Evolutionary conservation across 2,329 filamentous ascomycete genomes (phyloP).

Genomic region (Pezicula neosporulosa): DNA sequence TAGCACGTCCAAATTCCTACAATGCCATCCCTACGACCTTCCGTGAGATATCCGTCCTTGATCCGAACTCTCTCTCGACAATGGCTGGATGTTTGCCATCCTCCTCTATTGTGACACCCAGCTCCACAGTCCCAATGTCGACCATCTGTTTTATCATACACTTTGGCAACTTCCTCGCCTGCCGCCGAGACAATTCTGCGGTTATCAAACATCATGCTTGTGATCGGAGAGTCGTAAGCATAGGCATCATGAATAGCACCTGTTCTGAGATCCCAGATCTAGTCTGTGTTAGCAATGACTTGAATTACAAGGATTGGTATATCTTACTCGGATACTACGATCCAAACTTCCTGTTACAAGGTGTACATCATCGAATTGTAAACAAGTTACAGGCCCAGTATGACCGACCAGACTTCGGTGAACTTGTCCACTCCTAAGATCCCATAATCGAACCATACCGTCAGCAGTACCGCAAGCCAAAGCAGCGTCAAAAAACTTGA

Average conservation of each 20-base stretch:
- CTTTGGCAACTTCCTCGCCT: slow-evolving; percentile 90
- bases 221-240: slow-evolving; percentile 88
- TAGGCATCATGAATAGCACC: slow-evolving; percentile 95
- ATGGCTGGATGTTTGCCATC: slow-evolving; percentile 61
- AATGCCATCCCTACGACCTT: slow-evolving; percentile 82
- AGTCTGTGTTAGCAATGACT: slow-evolving; percentile 23
- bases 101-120: slow-evolving; percentile 69
- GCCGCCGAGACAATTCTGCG: slow-evolving; percentile 87
- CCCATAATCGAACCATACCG: slow-evolving; percentile 95
- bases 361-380: slow-evolving; percentile 96
- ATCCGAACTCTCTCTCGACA: slow-evolving; percentile 84
- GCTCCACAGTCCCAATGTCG: slow-evolving; percentile 95
- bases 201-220: slow-evolving; percentile 95
- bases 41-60: slow-evolving; percentile 89
- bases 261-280: slow-evolving; percentile 99
- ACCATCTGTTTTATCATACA: slow-evolving; percentile 96
- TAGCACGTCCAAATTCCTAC: slow-evolving; percentile 88
- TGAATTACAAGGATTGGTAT: neutral
- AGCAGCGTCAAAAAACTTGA: slow-evolving; percentile 95
- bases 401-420: slow-evolving; percentile 93
- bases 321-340: slow-evolving; percentile 85
- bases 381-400: slow-evolving; percentile 86
- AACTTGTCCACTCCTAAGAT: slow-evolving; percentile 94
- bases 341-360: slow-evolving; percentile 91
- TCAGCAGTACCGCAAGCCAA: slow-evolving; percentile 95